phyloP scores from a whole-genome alignment of 2,329 filamentous ascomycete genomes.

The Penicillium decumbens region DNA sequence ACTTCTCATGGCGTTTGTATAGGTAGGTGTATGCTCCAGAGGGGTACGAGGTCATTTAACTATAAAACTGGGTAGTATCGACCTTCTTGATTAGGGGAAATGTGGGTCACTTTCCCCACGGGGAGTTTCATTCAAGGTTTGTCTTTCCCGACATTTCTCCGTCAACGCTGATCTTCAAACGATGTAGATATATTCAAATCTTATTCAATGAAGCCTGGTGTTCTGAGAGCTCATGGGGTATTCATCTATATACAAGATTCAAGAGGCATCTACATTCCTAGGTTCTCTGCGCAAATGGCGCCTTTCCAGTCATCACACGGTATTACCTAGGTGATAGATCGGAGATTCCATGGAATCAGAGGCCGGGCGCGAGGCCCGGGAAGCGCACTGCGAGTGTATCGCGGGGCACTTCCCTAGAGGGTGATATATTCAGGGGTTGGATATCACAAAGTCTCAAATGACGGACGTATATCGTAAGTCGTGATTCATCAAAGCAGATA shows the following conservation, averaged over 20 bases:
- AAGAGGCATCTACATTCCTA: not conserved
- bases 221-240: no score
- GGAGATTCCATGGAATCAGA: not conserved
- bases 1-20: constrained; percentile 4
- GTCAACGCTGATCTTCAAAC: not conserved
- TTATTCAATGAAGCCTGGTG: not conserved
- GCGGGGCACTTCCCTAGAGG: not conserved
- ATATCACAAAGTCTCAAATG: constrained; percentile 8
- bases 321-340: not conserved
- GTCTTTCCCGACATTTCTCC: constrained; percentile 11
- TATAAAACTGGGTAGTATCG: not conserved
- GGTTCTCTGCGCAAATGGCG: not conserved
- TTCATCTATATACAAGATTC: not conserved
- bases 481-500: constrained; percentile 14
- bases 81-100: constrained; percentile 14
- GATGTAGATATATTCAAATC: not conserved
- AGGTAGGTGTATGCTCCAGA: not conserved
- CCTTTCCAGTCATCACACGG: not conserved
- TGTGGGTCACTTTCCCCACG: constrained; percentile 9
- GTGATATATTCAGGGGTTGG: constrained; percentile 1
- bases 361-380: constrained; percentile 3
- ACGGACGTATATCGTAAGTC: constrained; percentile 16
- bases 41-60: not conserved
- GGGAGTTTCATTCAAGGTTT: constrained; percentile 8
- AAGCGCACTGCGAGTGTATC: not conserved